A percentile compares a stretch with the other conserved stretches of the same genome.
These are phyloP conservation scores for Alisma plantagoaquatica DNA, from an alignment of 106 monocot genomes.

Conservation along the genomic window DNA sequence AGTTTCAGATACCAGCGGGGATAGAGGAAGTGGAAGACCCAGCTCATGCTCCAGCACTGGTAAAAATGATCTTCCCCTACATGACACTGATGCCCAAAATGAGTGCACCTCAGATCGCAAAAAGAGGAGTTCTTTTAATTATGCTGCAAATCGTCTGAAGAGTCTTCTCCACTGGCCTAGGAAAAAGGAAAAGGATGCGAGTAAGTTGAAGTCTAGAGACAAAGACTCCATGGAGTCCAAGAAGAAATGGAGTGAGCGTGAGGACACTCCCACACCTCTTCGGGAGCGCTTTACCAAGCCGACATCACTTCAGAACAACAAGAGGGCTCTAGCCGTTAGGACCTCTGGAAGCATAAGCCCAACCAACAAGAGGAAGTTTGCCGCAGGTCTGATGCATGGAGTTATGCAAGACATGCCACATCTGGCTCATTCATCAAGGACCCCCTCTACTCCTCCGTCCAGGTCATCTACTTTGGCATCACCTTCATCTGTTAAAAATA, in stretches of 20 bases:
- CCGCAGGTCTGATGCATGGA: constrained; percentile 58
- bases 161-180: constrained; percentile 37
- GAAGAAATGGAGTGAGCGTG: constrained; percentile 30
- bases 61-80: constrained; percentile 18
- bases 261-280: constrained; percentile 54
- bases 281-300: constrained; percentile 40
- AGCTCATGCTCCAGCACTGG: constrained; percentile 47
- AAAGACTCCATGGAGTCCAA: constrained; percentile 34
- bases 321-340: constrained; percentile 45
- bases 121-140: constrained; percentile 29
- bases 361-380: constrained; percentile 49
- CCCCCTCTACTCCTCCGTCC: constrained; percentile 19
- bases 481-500: constrained; percentile 23
- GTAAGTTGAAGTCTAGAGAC: constrained; percentile 21
- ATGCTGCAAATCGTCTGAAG: constrained; percentile 51
- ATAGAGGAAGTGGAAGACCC: constrained; percentile 28
- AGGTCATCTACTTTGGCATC: constrained; percentile 23
- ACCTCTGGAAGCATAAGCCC: constrained; percentile 45
- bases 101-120: constrained; percentile 18
- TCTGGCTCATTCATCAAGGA: constrained; percentile 11
- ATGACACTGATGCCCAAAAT: constrained; percentile 6
- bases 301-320: constrained; percentile 52
- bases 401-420: constrained; percentile 70
- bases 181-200: constrained; percentile 51
- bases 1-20: constrained; percentile 5